A percentile compares a stretch with the other conserved stretches of the same genome.
Conservation (phyloP, 805 yeast genomes). For the Zygosaccharomyces siamensis region DNA sequence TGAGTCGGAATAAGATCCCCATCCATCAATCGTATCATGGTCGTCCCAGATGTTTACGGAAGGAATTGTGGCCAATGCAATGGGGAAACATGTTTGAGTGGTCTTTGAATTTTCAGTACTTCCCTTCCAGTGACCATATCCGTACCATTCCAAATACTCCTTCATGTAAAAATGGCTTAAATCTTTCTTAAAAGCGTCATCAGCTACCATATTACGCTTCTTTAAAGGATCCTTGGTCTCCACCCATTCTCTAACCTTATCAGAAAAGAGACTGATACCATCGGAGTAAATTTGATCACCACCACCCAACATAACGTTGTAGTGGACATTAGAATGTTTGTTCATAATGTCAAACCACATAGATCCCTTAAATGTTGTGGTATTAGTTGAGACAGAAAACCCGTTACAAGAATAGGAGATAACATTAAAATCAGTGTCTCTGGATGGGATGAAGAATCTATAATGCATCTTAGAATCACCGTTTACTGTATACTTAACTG, state of each 20-base stretch:
- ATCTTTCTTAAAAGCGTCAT: constrained; percentile 47
- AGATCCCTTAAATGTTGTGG: constrained; percentile 62
- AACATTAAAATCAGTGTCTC: constrained; percentile 65
- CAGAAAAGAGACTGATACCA: constrained; percentile 57
- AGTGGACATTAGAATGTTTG: constrained; percentile 57
- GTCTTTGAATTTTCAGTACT: constrained; percentile 50
- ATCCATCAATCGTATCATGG: constrained; percentile 96
- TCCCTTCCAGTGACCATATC: constrained; percentile 82
- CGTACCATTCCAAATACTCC: constrained; percentile 85
- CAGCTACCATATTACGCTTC: constrained; percentile 42
- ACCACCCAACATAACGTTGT: constrained; percentile 96
- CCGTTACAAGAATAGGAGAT: constrained; percentile 89
- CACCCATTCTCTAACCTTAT: constrained; percentile 58
- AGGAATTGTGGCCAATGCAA: constrained; percentile 79
- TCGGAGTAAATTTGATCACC: constrained; percentile 96
- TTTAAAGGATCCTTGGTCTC: constrained; percentile 45
- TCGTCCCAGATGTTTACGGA: constrained; percentile 85
- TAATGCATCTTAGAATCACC: constrained; percentile 40
- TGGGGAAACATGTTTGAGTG: constrained; percentile 61
- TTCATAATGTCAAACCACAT: constrained; percentile 82
- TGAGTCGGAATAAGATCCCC: constrained; percentile 74
- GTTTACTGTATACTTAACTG: constrained; percentile 58
- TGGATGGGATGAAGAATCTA: constrained; percentile 66
- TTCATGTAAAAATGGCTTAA: constrained; percentile 62
- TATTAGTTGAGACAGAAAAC: constrained; percentile 68